phyloP scores from a whole-genome alignment of 177 flowering plant species.

The Vitis hybrid region DNA sequence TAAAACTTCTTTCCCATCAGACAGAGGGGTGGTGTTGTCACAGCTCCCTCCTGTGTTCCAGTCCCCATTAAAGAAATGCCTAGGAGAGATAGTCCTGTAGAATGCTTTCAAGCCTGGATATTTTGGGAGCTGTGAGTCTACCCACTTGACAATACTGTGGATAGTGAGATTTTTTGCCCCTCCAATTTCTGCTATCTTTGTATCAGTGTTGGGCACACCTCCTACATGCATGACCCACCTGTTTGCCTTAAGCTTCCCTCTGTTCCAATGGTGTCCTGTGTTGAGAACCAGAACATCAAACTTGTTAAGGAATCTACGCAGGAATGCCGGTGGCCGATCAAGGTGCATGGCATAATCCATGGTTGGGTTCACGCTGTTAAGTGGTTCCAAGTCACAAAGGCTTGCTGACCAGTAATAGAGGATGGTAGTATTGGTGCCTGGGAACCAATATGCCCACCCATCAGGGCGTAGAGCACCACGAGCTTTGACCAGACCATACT shows the following conservation, averaged over 20 bases:
- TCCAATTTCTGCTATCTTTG: slow-evolving; percentile 45
- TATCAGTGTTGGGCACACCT: slow-evolving; percentile 54
- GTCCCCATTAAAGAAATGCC: slow-evolving; percentile 86
- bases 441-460: slow-evolving; percentile 87
- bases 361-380: slow-evolving; percentile 33
- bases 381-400: slow-evolving; percentile 65
- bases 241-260: slow-evolving; percentile 69
- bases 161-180: slow-evolving; percentile 68
- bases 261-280: slow-evolving; percentile 93
- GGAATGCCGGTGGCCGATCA: slow-evolving; percentile 72
- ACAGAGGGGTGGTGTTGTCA: slow-evolving; percentile 61
- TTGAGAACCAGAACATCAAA: slow-evolving; percentile 74
- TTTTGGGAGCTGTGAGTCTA: slow-evolving; percentile 59
- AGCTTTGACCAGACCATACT: slow-evolving; percentile 68
- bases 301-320: slow-evolving; percentile 45
- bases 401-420: slow-evolving; percentile 90
- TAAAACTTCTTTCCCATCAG: slow-evolving; percentile 56
- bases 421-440: slow-evolving; percentile 68
- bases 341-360: slow-evolving; percentile 82
- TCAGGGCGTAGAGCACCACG: slow-evolving; percentile 61
- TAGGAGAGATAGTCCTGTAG: slow-evolving; percentile 69
- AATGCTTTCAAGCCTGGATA: slow-evolving; percentile 67
- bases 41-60: slow-evolving; percentile 96
- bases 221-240: slow-evolving; percentile 76
- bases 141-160: slow-evolving; percentile 62